A percentile compares a stretch with the other conserved stretches of the same genome.
These are phyloP conservation scores for Hypomontagnella monticulosa DNA, from an alignment of 495 filamentous ascomycete genomes.

Conservation along the genomic window DNA sequence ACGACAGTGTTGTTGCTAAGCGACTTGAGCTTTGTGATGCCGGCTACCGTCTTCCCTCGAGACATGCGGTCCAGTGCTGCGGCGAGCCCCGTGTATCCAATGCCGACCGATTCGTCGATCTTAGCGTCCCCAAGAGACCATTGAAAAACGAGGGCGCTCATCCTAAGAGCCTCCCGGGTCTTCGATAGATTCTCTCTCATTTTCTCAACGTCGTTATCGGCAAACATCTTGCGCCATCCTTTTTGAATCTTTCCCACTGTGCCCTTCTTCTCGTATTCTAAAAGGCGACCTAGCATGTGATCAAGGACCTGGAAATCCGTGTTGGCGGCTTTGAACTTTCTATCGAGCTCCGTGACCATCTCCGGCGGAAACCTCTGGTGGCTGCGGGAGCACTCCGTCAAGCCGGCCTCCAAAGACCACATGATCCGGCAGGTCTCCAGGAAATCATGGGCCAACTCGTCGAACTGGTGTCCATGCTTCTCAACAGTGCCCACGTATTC, in stretches of 20 bases:
- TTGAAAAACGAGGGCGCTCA: conserved; percentile 57
- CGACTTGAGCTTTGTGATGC: conserved; percentile 40
- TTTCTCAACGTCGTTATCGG: conserved; percentile 55
- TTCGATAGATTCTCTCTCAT: conserved; percentile 49
- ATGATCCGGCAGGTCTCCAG: conserved; percentile 62
- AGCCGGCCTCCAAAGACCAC: conserved; percentile 62
- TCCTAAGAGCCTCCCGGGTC: conserved; percentile 52
- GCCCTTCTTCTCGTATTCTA: conserved; percentile 59
- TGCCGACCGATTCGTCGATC: conserved; percentile 52
- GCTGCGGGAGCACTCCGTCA: conserved; percentile 52
- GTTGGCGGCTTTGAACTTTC: conserved; percentile 56
- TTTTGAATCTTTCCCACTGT: conserved; percentile 59
- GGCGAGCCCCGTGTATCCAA: conserved; percentile 59
- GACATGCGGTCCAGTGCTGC: conserved; percentile 56
- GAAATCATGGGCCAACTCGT: conserved; percentile 60
- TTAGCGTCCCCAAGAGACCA: conserved; percentile 56
- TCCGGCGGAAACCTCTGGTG: conserved; percentile 55
- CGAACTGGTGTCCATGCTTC: conserved; percentile 55
- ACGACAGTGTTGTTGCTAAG: conserved; percentile 18
- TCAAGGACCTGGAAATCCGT: conserved; percentile 61
- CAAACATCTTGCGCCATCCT: conserved; percentile 60
- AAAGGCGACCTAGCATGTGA: conserved; percentile 57
- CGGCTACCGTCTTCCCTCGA: conserved; percentile 32
- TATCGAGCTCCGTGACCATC: conserved; percentile 60
- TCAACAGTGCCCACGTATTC: conserved; percentile 63